These are phyloP conservation scores for Volvariella surrecta DNA, from an alignment of 1,284 basidiomycete genomes.

Conservation along the genomic window DNA sequence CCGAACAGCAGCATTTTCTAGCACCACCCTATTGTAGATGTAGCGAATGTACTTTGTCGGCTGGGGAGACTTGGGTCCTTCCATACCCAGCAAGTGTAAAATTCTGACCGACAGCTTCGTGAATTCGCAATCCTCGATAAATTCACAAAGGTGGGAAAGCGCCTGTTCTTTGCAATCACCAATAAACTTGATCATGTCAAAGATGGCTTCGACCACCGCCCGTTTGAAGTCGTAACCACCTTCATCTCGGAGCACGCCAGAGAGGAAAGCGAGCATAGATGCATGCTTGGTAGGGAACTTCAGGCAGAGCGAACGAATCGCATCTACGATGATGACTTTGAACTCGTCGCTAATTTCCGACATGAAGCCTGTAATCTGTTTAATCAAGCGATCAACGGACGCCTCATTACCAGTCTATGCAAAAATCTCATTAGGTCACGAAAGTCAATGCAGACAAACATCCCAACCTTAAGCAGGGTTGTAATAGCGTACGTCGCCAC, in stretches of 20 bases:
- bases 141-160: constrained; percentile 98
- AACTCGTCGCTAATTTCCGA: constrained; percentile 99
- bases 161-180: constrained; percentile 93
- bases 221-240: constrained; percentile 99
- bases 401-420: constrained; percentile 94
- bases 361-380: constrained; percentile 99
- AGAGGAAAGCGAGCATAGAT: constrained; percentile 92
- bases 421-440: constrained; percentile 8
- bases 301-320: constrained; percentile 95
- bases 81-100: constrained; percentile 89
- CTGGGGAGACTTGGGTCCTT: constrained; percentile 92
- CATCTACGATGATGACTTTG: constrained; percentile 99
- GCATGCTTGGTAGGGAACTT: constrained; percentile 98
- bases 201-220: constrained; percentile 98
- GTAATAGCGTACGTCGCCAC: constrained; percentile 99
- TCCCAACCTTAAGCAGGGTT: constrained; percentile 82
- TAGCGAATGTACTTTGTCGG: constrained; percentile 99
- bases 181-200: constrained; percentile 99
- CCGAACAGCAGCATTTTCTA: constrained; percentile 97
- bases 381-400: constrained; percentile 97
- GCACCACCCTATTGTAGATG: constrained; percentile 98
- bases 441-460: constrained; percentile 1
- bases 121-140: constrained; percentile 99
- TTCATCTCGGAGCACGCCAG: constrained; percentile 91
- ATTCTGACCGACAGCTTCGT: constrained; percentile 98